Base-by-base conservation (phyloP, 257 asterid species). In the Lantana camara region DNA sequence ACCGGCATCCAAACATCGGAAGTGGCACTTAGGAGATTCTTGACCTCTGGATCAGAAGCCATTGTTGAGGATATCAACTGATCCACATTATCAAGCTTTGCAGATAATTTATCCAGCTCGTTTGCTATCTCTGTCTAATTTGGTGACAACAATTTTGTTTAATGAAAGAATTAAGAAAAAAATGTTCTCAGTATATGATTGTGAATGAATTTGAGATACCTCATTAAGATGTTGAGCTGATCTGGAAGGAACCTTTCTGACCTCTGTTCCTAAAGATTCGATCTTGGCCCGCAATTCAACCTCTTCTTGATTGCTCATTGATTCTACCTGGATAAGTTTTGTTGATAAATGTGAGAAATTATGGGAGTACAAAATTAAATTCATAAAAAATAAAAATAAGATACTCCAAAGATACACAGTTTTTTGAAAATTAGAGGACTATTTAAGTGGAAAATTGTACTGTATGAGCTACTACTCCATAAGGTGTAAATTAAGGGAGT, bases 1-100 rank as follows among this genome's bases (percentile, higher is more conserved):
- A 93, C 95, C 0, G 97, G 97, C 87, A 90, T 76, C 99, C 99
- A 87, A 5, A 93, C 82, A 79, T 90, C 92, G 40, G 96, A 91
- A 1, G 99, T 87, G 51, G 84, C 76, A 68, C 95, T 87, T 62
- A 93, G 73, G 53, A 93, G 83, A 46, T 86, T 83, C 74, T 75
- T 73, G 29, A 90, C 94, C 42, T 85, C 76, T 42, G 96, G 95
- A 72, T 90, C 96, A 3, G 71, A 67, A 16, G 95, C 89, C 84
- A 86, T 82, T 1, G 95, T 75, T 16, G 96, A 82, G 51, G 97
- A 84, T 80, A 90, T 78, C 90, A 93, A 73, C 79, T 83, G 87
- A 46, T 89, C 96, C 32, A 90, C 95, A 24, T 84, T 63, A 29
- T 87, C 96, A 30, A 90, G 94, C 73, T 85, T 90, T 53, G 80